Evolutionary conservation across 2,329 filamentous ascomycete species (phyloP), one percentile per base, ranked within the genome.

Genomic region (Zelopaecilomyces penicillatus): DNA sequence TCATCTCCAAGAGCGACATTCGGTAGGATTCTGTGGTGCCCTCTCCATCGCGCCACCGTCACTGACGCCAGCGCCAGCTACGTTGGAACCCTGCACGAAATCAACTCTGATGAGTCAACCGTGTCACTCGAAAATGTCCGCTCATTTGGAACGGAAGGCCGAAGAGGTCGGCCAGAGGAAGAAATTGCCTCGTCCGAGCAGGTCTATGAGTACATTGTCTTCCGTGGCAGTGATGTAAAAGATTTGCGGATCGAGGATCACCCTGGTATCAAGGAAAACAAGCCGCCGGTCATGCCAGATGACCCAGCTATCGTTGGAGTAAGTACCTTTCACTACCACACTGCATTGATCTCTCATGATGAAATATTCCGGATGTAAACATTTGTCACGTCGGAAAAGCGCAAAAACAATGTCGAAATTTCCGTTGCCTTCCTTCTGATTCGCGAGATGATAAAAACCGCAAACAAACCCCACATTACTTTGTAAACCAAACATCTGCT

Each of bases 341-440:
- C 42, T 35, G 27, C 12, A 34, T 45, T 46, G 39, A 45, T 53
- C 63, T 71, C 69, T 66, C 58, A 80, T 95, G 90, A 95, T 88
- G 87, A 94, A 93, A 71, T 71, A 95, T 87, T 84, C 78, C 89
- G 90, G 90, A 95, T 95, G 87, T 93, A 87, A 95, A 94, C 69
- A 70, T 76, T 75, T 79, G 63, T 75, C 74, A 78, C 79, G 76
- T 81, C 83, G 84, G 85, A 85, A 85, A 84, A 85, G 88, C 88
- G 89, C 89, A 95, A 82, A 80, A 73, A 84, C 77, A 78, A 73
- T 95, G 90, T 95, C 83, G 90, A 95, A 80, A 83, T 85, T 83
- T 95, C 90, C 89, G 90, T 95, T 96, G 90, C 89, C 90, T 96
- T 96, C 90, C 90, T 96, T 95, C 89, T 96, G 89, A 95, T 82